Evolutionary conservation across 2,329 filamentous ascomycete species (phyloP).

Genomic region (Scorias spongiosa): DNA sequence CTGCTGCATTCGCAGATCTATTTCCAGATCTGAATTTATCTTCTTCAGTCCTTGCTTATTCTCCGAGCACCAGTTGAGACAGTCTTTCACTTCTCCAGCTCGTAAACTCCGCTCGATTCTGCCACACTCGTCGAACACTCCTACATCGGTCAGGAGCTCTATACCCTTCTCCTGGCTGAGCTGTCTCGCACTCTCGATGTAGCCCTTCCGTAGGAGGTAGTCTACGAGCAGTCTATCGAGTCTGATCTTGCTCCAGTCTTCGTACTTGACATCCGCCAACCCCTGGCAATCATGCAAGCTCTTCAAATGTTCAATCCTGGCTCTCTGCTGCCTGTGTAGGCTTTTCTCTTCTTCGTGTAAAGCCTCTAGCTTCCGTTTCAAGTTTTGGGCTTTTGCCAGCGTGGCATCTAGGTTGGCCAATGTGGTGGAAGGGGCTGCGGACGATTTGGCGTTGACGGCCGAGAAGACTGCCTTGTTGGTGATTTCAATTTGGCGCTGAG

Average conservation of each 20-base stretch:
- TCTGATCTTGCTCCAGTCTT: conserved; percentile 69
- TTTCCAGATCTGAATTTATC: conserved; percentile 76
- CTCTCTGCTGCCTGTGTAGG: conserved; percentile 59
- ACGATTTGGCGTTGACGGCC: conserved; percentile 38
- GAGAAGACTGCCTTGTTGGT: conserved; percentile 49
- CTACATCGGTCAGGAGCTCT: conserved; percentile 69
- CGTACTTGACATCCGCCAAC: conserved; percentile 84
- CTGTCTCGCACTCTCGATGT: conserved; percentile 58
- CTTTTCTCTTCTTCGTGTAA: conserved; percentile 66
- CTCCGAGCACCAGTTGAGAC: conserved; percentile 78
- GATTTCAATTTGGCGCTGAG: conserved; percentile 61
- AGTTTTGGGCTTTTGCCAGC: conserved; percentile 65
- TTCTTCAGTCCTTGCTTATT: conserved; percentile 88
- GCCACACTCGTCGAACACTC: conserved; percentile 72
- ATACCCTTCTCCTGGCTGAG: conserved; percentile 64
- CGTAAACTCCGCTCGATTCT: conserved; percentile 60
- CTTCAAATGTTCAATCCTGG: conserved; percentile 65
- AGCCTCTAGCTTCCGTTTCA: conserved; percentile 72
- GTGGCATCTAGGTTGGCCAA: conserved; percentile 70
- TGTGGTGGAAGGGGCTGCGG: conserved; percentile 51
- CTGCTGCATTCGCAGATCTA: conserved; percentile 84
- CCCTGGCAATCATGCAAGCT: conserved; percentile 66
- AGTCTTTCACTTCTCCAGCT: conserved; percentile 55
- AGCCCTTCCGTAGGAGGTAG: conserved; percentile 74
- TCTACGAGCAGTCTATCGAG: conserved; percentile 82